phyloP scores from a whole-genome alignment of 2,329 filamentous ascomycete genomes.

The Emergomyces africanus region DNA sequence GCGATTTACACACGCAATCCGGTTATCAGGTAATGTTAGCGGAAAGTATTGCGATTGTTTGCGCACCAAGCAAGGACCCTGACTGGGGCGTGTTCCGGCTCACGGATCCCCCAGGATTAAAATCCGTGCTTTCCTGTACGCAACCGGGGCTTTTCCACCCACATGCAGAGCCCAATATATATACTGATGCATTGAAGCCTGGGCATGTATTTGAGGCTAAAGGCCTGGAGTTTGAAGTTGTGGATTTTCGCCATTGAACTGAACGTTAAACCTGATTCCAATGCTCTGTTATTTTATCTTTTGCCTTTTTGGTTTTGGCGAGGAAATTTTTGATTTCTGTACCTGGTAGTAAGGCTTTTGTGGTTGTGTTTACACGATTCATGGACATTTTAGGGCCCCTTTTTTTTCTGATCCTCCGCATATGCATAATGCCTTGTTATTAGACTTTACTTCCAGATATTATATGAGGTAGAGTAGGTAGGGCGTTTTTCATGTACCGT shows the following conservation, averaged over 20 bases:
- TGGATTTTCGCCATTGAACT: conserved; percentile 43
- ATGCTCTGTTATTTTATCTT: not conserved
- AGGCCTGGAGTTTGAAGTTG: conserved; percentile 53
- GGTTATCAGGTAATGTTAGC: conserved; percentile 95
- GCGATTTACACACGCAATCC: conserved; percentile 85
- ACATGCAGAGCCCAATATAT: conserved; percentile 57
- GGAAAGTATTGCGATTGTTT: conserved; percentile 94
- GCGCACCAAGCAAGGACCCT: conserved; percentile 61
- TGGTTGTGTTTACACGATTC: not conserved
- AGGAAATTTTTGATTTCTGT: not conserved
- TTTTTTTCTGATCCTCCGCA: not conserved
- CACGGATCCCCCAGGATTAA: conserved; percentile 82
- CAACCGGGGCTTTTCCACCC: conserved; percentile 76
- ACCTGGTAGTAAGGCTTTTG: not conserved
- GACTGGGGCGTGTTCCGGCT: conserved; percentile 88
- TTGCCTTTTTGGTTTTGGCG: not conserved
- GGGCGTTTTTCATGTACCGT: not conserved
- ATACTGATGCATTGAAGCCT: conserved; percentile 58
- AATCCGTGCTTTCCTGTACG: conserved; percentile 68
- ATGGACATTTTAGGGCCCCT: not conserved
- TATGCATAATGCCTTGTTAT: not conserved
- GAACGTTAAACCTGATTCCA: not conserved
- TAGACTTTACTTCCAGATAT: not conserved
- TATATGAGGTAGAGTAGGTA: not conserved
- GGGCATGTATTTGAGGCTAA: conserved; percentile 60